phyloP scores from a whole-genome alignment of 306 rosid genomes.

The Calophaca sinica region DNA sequence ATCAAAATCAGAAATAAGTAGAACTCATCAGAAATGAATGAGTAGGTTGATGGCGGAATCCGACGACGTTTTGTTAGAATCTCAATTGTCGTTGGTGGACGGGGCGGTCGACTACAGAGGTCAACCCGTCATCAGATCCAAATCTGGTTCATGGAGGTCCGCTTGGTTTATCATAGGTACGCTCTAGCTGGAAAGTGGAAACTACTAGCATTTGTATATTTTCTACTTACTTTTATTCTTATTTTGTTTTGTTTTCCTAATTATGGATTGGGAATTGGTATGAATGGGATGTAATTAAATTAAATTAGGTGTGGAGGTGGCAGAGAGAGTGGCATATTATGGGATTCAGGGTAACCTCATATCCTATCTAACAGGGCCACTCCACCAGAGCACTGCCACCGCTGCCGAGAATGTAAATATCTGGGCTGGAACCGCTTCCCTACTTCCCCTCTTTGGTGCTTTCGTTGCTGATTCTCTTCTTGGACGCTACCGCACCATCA shows the following conservation, averaged over 20 bases:
- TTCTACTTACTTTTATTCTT: too few relatives aligned
- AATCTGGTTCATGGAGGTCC: constrained; percentile 57
- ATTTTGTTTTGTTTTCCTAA: too few relatives aligned
- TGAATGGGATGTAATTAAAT: too few relatives aligned
- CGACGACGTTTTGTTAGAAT: neutral
- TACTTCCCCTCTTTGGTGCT: constrained; percentile 63
- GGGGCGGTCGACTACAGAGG: constrained; percentile 56
- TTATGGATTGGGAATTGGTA: too few relatives aligned
- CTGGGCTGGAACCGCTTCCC: constrained; percentile 61
- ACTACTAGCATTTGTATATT: too few relatives aligned
- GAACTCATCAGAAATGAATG: neutral
- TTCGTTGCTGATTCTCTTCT: constrained; percentile 61
- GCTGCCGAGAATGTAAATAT: constrained; percentile 63
- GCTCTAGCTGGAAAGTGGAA: too few relatives aligned
- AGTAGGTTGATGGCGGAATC: neutral
- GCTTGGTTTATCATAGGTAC: constrained; percentile 47
- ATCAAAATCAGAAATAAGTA: too few relatives aligned
- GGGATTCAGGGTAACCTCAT: constrained; percentile 62
- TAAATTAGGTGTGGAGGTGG: constrained; percentile 54
- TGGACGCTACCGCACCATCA: constrained; percentile 65
- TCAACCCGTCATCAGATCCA: constrained; percentile 36
- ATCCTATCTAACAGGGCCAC: constrained; percentile 57
- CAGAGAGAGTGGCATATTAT: constrained; percentile 59
- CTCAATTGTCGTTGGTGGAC: neutral
- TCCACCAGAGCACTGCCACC: constrained; percentile 57